Evolutionary conservation across 2,329 filamentous ascomycete species (phyloP).

Genomic region (Ceratocystis lukuohia): DNA sequence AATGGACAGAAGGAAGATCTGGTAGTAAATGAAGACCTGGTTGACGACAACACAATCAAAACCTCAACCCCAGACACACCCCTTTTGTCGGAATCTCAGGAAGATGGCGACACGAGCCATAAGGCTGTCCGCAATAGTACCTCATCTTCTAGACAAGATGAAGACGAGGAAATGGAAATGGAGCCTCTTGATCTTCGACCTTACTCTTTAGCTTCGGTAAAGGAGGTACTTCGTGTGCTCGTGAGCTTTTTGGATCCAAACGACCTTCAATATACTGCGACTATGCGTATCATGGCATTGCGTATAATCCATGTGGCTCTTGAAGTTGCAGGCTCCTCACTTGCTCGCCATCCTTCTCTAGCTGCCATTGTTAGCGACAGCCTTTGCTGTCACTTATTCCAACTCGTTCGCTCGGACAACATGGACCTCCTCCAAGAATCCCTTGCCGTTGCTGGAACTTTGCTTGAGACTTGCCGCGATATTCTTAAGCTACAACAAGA

Average conservation of each 20-base stretch:
- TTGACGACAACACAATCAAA: not conserved
- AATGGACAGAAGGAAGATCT: not conserved
- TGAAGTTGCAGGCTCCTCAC: constrained; percentile 89
- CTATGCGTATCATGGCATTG: constrained; percentile 93
- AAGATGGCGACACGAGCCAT: too few relatives aligned
- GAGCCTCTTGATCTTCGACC: constrained; percentile 56
- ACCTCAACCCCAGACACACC: too few relatives aligned
- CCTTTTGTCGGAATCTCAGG: too few relatives aligned
- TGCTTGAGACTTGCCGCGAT: constrained; percentile 77
- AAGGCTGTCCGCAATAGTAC: not conserved
- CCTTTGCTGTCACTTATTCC: constrained; percentile 86
- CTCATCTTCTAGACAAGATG: not conserved
- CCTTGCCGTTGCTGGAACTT: constrained; percentile 76
- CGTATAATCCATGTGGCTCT: constrained; percentile 94
- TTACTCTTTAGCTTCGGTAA: constrained; percentile 86
- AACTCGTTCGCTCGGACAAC: constrained; percentile 89
- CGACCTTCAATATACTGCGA: constrained; percentile 82
- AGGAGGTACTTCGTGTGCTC: constrained; percentile 84
- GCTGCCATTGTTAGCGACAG: constrained; percentile 83
- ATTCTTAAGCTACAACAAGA: constrained; percentile 95
- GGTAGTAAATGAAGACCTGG: not conserved
- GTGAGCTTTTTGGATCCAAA: constrained; percentile 90
- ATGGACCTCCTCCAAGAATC: constrained; percentile 91
- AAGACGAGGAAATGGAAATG: constrained; percentile 22
- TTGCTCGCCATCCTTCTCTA: constrained; percentile 79